Evolutionary conservation across 2,329 filamentous ascomycete genomes (phyloP).

Genomic region (Beauveria medogensis): DNA sequence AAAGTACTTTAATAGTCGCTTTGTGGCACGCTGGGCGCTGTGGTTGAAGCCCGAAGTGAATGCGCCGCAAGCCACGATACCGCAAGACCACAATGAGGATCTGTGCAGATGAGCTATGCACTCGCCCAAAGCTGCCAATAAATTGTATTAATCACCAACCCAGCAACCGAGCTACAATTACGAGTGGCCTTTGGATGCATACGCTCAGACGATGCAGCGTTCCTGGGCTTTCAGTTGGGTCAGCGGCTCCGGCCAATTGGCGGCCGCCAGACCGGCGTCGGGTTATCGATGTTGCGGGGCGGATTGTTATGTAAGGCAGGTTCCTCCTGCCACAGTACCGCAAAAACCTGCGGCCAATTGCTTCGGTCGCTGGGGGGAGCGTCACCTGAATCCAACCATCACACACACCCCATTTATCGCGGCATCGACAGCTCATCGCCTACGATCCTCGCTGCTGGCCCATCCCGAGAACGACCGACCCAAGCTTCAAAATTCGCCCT

Average conservation of each 20-base stretch:
- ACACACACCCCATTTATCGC: slow-evolving; percentile 11
- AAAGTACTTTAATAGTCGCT: no score
- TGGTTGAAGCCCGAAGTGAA: no score
- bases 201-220: not conserved
- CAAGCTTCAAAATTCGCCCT: slow-evolving; percentile 5
- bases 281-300: slow-evolving; percentile 14
- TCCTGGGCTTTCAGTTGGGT: not conserved
- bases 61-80: no score
- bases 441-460: slow-evolving; percentile 1
- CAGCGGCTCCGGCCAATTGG: not conserved
- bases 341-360: slow-evolving; percentile 37
- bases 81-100: no score
- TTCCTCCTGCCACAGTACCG: slow-evolving; percentile 24
- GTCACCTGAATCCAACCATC: slow-evolving; percentile 27
- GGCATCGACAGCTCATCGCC: slow-evolving; percentile 15
- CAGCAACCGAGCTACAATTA: not conserved
- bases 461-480: slow-evolving; percentile 9
- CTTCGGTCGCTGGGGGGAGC: slow-evolving; percentile 28
- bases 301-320: slow-evolving; percentile 23
- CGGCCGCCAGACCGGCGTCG: not conserved
- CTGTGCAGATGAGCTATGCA: no score
- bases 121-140: not conserved
- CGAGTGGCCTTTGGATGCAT: not conserved
- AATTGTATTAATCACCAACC: not conserved
- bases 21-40: no score